Evolutionary conservation across 1,284 basidiomycete species (phyloP).

Genomic region (Athelia psychrophila): DNA sequence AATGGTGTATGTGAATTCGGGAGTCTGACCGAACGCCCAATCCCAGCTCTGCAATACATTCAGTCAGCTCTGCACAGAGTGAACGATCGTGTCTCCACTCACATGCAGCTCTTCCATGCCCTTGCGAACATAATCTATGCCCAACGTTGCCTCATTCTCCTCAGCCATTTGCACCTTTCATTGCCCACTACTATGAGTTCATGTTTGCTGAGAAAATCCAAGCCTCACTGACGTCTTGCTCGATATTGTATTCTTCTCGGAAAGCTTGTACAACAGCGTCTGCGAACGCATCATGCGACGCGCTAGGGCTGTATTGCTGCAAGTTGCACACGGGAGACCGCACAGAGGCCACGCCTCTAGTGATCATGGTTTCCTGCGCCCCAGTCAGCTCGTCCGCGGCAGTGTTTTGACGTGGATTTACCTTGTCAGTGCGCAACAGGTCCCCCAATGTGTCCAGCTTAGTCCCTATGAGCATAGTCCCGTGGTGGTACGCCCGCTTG

Average conservation of each 20-base stretch:
- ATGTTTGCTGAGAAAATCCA: not conserved
- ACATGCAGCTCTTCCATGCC: slow-evolving; percentile 76
- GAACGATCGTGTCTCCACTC: slow-evolving; percentile 15
- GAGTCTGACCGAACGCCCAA: slow-evolving; percentile 94
- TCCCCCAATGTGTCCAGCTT: slow-evolving; percentile 70
- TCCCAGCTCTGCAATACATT: slow-evolving; percentile 71
- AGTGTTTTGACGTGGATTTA: slow-evolving; percentile 26
- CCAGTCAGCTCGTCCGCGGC: not conserved
- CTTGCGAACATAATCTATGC: slow-evolving; percentile 55
- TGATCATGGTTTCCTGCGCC: slow-evolving; percentile 69
- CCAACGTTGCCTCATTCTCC: slow-evolving; percentile 40
- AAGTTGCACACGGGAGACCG: slow-evolving; percentile 92
- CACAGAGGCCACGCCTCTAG: slow-evolving; percentile 88
- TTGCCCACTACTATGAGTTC: slow-evolving; percentile 4
- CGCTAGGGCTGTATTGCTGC: slow-evolving; percentile 45
- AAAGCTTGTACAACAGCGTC: slow-evolving; percentile 76
- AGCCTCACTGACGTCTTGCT: slow-evolving; percentile 35
- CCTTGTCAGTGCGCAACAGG: slow-evolving; percentile 71
- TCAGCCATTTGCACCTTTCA: slow-evolving; percentile 38
- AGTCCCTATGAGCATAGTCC: slow-evolving; percentile 97
- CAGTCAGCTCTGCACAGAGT: not conserved
- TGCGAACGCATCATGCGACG: slow-evolving; percentile 73
- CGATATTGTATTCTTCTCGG: slow-evolving; percentile 55
- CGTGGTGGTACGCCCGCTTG: slow-evolving; percentile 94
- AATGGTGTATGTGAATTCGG: slow-evolving; percentile 79